These are phyloP conservation scores for Forsythia viridissima DNA, from an alignment of 257 asterid genomes.

Conservation along the genomic window DNA sequence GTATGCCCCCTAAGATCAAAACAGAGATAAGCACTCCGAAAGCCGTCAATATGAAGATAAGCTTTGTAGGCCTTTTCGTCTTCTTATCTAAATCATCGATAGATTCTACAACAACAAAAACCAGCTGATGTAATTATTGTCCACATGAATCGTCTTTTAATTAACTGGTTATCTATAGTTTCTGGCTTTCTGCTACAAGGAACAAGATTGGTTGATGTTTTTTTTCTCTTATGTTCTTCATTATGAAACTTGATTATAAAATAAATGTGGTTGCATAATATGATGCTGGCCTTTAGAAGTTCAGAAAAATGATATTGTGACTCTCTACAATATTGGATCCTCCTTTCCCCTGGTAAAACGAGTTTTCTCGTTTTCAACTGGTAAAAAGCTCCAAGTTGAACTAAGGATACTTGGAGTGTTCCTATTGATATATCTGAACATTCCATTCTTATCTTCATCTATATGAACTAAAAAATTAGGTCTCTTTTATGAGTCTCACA, in stretches of 20 bases:
- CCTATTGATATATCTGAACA: background rate
- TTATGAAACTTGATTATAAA: background rate
- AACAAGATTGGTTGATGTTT: background rate
- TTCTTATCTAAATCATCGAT: background rate
- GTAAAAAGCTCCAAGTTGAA: too few relatives aligned
- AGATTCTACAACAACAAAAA: background rate
- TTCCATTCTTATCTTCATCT: background rate
- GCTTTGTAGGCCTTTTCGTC: background rate
- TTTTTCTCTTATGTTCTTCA: background rate
- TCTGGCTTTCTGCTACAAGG: background rate
- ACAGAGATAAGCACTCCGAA: background rate
- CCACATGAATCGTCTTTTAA: background rate
- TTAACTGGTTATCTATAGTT: background rate
- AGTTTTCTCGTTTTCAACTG: background rate
- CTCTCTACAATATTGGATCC: background rate
- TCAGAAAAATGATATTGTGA: too few relatives aligned
- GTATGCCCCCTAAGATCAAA: constrained; percentile 8
- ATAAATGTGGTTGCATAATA: background rate
- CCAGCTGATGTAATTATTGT: background rate
- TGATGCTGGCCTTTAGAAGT: background rate
- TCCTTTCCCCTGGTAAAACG: background rate
- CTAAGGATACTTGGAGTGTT: background rate
- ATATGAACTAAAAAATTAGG: background rate
- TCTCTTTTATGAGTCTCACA: too few relatives aligned
- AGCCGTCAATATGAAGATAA: background rate